phyloP scores from a whole-genome alignment of 352 stramenopile genomes.

The Phytopythium ostracodes region DNA sequence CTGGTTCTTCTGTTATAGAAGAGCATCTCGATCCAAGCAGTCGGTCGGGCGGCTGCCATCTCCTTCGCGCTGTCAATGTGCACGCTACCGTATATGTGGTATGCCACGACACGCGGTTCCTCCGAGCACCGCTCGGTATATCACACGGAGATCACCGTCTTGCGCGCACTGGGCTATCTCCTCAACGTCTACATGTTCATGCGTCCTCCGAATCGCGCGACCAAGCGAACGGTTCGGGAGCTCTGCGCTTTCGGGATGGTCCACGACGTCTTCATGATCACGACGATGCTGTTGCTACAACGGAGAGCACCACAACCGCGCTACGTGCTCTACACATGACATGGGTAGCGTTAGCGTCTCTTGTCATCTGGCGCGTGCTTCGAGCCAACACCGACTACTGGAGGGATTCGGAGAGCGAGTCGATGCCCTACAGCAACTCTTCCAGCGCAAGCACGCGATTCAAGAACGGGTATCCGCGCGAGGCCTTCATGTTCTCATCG shows the following conservation, averaged over 20 bases:
- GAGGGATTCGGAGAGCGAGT: slow-evolving; percentile 33
- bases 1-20: slow-evolving; percentile 43
- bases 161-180: background rate
- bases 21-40: slow-evolving; percentile 32
- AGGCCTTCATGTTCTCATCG: slow-evolving; percentile 51
- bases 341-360: slow-evolving; percentile 22
- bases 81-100: slow-evolving; percentile 20
- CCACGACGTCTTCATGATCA: too few relatives aligned
- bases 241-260: slow-evolving; percentile 10
- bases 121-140: slow-evolving; percentile 3
- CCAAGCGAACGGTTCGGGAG: slow-evolving; percentile 25
- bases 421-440: slow-evolving; percentile 21
- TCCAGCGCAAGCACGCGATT: slow-evolving; percentile 23
- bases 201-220: slow-evolving; percentile 23
- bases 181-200: slow-evolving; percentile 33
- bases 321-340: background rate
- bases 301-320: background rate
- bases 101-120: slow-evolving; percentile 8
- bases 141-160: slow-evolving; percentile 5
- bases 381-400: slow-evolving; percentile 46
- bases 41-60: slow-evolving; percentile 9
- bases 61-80: slow-evolving; percentile 25
- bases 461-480: slow-evolving; percentile 33
- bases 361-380: slow-evolving; percentile 42
- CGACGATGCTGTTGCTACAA: too few relatives aligned